phyloP scores from a whole-genome alignment of 495 filamentous ascomycete species.

The Peziza echinospora region DNA sequence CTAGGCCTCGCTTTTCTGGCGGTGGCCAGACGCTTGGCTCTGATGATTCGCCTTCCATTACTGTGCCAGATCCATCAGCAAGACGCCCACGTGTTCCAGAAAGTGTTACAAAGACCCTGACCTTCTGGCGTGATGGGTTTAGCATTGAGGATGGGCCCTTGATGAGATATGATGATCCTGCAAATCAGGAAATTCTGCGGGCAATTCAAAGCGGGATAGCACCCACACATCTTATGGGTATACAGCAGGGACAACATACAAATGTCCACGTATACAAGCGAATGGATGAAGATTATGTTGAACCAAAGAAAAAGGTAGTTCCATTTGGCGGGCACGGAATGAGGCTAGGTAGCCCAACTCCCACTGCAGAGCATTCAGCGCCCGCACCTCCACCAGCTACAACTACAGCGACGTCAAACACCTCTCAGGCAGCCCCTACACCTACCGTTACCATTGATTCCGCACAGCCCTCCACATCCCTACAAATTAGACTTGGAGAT shows the following conservation, averaged over 20 bases:
- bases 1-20: slow-evolving; percentile 45
- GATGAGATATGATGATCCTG: slow-evolving; percentile 69
- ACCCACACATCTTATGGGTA: slow-evolving; percentile 73
- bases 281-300: slow-evolving; percentile 62
- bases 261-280: slow-evolving; percentile 67
- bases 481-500: slow-evolving; percentile 80
- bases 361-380: slow-evolving; percentile 23
- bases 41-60: slow-evolving; percentile 57
- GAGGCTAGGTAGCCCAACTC: slow-evolving; percentile 78
- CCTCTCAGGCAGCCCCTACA: slow-evolving; percentile 17
- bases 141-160: slow-evolving; percentile 90
- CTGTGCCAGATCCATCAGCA: slow-evolving; percentile 42
- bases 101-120: slow-evolving; percentile 39
- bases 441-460: slow-evolving; percentile 40
- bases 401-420: slow-evolving; percentile 20
- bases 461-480: slow-evolving; percentile 50
- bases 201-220: slow-evolving; percentile 75
- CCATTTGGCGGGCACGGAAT: slow-evolving; percentile 69
- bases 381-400: slow-evolving; percentile 23
- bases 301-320: slow-evolving; percentile 66
- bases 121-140: slow-evolving; percentile 88
- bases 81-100: slow-evolving; percentile 31
- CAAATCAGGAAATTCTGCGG: slow-evolving; percentile 55
- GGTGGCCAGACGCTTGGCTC: slow-evolving; percentile 72
- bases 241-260: slow-evolving; percentile 61